Percentiles rank a stretch among this genome's conserved stretches.
Conservation (phyloP, 192 early-diverging fungal species). For the Dispira simplex region DNA sequence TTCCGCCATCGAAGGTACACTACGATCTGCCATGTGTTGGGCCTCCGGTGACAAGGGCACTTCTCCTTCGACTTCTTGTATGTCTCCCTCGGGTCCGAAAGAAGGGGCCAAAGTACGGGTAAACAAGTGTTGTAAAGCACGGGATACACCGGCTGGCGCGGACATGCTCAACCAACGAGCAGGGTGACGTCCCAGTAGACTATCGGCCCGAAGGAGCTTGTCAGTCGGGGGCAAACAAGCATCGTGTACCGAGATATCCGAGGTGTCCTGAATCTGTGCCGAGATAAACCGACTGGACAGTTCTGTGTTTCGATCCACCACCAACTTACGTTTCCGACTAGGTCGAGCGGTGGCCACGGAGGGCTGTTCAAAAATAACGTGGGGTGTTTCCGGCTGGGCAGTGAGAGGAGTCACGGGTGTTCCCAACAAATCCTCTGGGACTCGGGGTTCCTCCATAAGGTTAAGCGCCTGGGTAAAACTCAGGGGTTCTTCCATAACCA, state of each 20-base stretch:
- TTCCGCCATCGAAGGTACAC: not conserved
- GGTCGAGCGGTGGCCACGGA: constrained; percentile 11
- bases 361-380: constrained; percentile 2
- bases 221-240: constrained; percentile 25
- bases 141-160: constrained; percentile 15
- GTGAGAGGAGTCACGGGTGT: constrained; percentile 11
- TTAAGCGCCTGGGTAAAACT: constrained; percentile 4
- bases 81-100: too few relatives aligned
- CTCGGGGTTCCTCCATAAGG: not conserved
- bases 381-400: not conserved
- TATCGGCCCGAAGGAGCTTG: constrained; percentile 22
- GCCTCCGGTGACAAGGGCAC: too few relatives aligned
- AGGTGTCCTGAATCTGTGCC: constrained; percentile 35
- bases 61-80: too few relatives aligned
- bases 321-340: constrained; percentile 32
- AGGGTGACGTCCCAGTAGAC: constrained; percentile 20
- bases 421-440: not conserved
- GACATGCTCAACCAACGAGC: constrained; percentile 20
- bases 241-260: constrained; percentile 26
- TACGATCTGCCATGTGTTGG: not conserved
- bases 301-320: constrained; percentile 54
- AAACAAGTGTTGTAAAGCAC: constrained; percentile 21
- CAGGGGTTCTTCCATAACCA: not conserved
- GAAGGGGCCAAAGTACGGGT: constrained; percentile 8
- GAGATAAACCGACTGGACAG: constrained; percentile 35